Base-by-base conservation (phyloP, 805 yeast genomes). In the Lipomyces mesembrius region DNA sequence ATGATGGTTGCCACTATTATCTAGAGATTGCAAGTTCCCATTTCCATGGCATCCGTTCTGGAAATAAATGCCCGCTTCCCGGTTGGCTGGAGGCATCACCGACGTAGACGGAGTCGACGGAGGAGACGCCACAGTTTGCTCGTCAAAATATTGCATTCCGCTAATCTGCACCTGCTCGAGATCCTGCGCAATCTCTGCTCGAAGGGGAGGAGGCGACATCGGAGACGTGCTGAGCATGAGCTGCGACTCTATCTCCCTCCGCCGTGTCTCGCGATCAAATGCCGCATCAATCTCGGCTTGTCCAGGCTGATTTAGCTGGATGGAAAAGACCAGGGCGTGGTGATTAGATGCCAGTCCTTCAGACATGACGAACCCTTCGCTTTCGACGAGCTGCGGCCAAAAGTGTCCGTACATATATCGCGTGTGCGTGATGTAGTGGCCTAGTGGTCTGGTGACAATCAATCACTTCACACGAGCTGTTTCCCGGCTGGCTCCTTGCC, bases 161-260 rank as follows among this genome's bases (percentile, higher is more conserved):
- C 27, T 20, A 11, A 20, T 11, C 17, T 52, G 34, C 27, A 9
- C 11, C 25, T 32, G 49, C 7, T 53, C 57, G 20, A 52, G 9
- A 11, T 35, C 58, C 57, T 37, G 20, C 59, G 43, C 62, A 53
- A 66, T 53, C 7, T 34, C 63, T 8, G 69, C 12, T 17, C 71
- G 65, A 25, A 67, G 63, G 11, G 71, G 70, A 17, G 70, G 68
- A 7, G 71, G 71, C 25, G 71, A 63, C 8, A 67, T 59, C 22
- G 71, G 71, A 4, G 70, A 66, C 12, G 67, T 54, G 52, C 68
- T 49, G 12, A 66, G 65, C 52, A 68, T 60, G 53, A 68, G 60
- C 58, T 67, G 65, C 37, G 71, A 62, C 49, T 67, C 70, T 29
- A 67, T 62, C n/a, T 22, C 62, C 57, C 60, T 63, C 35, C 55